Evolutionary conservation across 352 stramenopile species (phyloP), one percentile per base, ranked within the genome.

Genomic region (Blastocystis sp.): DNA sequence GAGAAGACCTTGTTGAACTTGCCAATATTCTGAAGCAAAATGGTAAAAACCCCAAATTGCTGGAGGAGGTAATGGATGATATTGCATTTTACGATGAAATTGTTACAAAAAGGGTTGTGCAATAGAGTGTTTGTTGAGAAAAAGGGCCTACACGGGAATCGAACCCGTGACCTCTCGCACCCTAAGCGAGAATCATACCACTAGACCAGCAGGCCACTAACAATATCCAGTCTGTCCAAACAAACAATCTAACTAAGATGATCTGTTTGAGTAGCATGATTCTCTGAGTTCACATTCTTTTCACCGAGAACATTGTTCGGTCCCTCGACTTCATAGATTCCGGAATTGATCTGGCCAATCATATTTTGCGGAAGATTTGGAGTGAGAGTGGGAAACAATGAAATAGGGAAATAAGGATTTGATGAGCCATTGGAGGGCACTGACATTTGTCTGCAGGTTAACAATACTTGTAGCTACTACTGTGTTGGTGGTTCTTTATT

Each of bases 111-210:
- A 47, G 30, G 20, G 54, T 13, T 39, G 45, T 68, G 4, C 9
- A 64, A 16, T 66, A 1, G 20, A 13, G 3, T 85, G 73, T 68
- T 85, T 68, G 18, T 47, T 69, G n/a, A 81, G 50, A 73, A 81
- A 37, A 81, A 81, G 69, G 69, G 69, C 69, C 69, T 81, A 81
- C 69, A 81, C 69, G 69, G 69, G 69, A 81, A 81, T 81, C 69
- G 69, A 81, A 81, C 69, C 69, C 69, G 69, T 81, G 69, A 81
- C 69, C 69, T 81, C 69, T 81, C 69, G 69, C 69, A 81, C 69
- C 69, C 69, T 81, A 81, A 81, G 69, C 69, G 69, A 81, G 69
- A 81, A 81, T 81, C 69, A 81, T 81, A 81, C 69, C 69, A 81
- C 69, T 81, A 81, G 69, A 81, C 69, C 69, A 81, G 69, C 69